These are phyloP conservation scores for Castanea sativa DNA, from an alignment of 306 rosid species.

Conservation along the genomic window DNA sequence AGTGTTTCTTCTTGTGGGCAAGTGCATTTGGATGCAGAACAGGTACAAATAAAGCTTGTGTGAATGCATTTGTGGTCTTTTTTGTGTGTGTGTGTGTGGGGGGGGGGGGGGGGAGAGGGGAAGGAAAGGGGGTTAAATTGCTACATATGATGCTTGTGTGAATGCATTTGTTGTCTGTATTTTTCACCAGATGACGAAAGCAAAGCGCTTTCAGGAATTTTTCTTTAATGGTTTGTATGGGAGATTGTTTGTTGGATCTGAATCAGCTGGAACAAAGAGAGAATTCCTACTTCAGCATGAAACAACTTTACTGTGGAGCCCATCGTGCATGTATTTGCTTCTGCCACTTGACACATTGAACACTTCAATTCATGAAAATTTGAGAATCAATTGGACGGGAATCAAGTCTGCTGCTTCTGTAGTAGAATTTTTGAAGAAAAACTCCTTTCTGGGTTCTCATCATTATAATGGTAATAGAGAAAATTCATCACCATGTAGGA, in stretches of 20 bases:
- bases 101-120: fast-evolving
- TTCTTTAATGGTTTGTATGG: constrained; percentile 88
- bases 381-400: constrained; percentile 68
- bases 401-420: constrained; percentile 62
- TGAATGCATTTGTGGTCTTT: background rate
- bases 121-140: no score
- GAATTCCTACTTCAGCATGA: constrained; percentile 65
- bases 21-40: constrained; percentile 60
- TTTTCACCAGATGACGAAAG: constrained; percentile 57
- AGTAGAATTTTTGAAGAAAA: constrained; percentile 50
- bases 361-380: constrained; percentile 31
- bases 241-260: constrained; percentile 47
- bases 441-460: constrained; percentile 28
- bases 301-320: constrained; percentile 48
- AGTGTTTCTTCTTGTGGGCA: constrained; percentile 63
- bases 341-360: constrained; percentile 59
- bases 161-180: constrained; percentile 11
- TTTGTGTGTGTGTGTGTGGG: background rate
- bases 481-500: constrained; percentile 24
- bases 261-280: constrained; percentile 29
- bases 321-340: constrained; percentile 59
- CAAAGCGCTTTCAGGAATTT: constrained; percentile 82
- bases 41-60: constrained; percentile 49
- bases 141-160: constrained; percentile 22
- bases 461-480: constrained; percentile 22